Conservation (phyloP, 371 early-diverging fungal genomes). For the Mucor racemosus region DNA sequence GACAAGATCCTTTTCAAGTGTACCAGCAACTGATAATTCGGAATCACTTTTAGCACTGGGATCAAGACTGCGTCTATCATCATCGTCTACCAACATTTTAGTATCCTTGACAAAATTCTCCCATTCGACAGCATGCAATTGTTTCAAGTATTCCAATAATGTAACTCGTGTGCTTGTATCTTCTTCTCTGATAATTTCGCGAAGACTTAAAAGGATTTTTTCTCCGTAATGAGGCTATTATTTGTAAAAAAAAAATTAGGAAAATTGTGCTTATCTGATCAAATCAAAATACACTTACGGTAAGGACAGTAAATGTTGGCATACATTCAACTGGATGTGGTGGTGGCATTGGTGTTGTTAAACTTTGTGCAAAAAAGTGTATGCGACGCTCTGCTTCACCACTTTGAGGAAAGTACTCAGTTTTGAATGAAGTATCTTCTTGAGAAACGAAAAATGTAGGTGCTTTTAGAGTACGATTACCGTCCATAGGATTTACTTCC, state of each 20-base stretch:
- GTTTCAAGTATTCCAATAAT: slow-evolving; percentile 85
- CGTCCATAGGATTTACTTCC: slow-evolving; percentile 64
- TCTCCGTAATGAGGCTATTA: slow-evolving; percentile 84
- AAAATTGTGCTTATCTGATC: background rate
- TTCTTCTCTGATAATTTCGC: slow-evolving; percentile 86
- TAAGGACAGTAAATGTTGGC: slow-evolving; percentile 89
- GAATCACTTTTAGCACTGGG: slow-evolving; percentile 24
- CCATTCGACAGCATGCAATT: slow-evolving; percentile 86
- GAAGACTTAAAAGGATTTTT: slow-evolving; percentile 80
- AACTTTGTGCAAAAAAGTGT: slow-evolving; percentile 87
- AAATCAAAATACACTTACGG: slow-evolving; percentile 38
- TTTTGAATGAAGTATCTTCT: slow-evolving; percentile 79
- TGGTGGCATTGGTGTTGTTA: slow-evolving; percentile 86
- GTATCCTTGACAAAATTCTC: slow-evolving; percentile 92
- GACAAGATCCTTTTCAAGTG: slow-evolving; percentile 26
- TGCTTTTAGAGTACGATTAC: slow-evolving; percentile 72
- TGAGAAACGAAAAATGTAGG: slow-evolving; percentile 87
- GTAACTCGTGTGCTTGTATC: slow-evolving; percentile 85
- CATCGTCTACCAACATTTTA: slow-evolving; percentile 78
- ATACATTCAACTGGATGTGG: slow-evolving; percentile 83
- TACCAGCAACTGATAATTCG: slow-evolving; percentile 3
- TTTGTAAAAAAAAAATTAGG: background rate
- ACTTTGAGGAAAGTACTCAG: slow-evolving; percentile 78
- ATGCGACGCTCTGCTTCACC: slow-evolving; percentile 89
- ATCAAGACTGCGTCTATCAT: slow-evolving; percentile 18